phyloP scores from a whole-genome alignment of 1,139 yeast species.

The Sugiyamaella xylanicola region DNA sequence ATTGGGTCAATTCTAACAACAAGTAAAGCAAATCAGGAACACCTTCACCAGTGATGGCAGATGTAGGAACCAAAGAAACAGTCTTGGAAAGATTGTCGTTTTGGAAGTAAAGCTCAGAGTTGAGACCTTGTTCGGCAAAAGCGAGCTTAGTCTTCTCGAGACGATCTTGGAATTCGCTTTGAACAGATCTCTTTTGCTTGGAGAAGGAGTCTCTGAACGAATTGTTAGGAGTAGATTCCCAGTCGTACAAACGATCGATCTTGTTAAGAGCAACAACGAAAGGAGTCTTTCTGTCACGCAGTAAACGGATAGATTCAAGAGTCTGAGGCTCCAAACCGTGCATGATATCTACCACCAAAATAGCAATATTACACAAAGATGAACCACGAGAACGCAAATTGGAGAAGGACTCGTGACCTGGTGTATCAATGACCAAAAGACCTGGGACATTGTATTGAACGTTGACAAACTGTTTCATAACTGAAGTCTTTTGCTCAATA shows the following conservation, averaged over 20 bases:
- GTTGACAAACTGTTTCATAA: conserved; percentile 85
- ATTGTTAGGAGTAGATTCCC: conserved; percentile 88
- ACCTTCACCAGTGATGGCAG: conserved; percentile 99
- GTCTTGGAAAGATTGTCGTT: conserved; percentile 90
- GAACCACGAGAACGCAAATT: conserved; percentile 99
- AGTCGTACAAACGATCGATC: conserved; percentile 94
- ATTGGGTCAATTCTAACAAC: conserved; percentile 91
- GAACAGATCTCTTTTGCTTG: conserved; percentile 79
- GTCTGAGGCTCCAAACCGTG: conserved; percentile 99
- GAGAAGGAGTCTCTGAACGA: conserved; percentile 93
- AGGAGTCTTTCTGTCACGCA: conserved; percentile 97
- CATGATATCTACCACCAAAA: conserved; percentile 96
- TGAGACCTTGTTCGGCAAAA: conserved; percentile 96
- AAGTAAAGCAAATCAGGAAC: conserved; percentile 98
- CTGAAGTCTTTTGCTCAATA: conserved; percentile 85
- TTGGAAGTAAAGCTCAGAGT: conserved; percentile 93
- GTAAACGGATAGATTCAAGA: conserved; percentile 83
- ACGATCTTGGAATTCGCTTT: conserved; percentile 89
- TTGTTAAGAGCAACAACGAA: conserved; percentile 95
- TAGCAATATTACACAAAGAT: conserved; percentile 97
- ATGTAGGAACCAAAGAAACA: conserved; percentile 96
- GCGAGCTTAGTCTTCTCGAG: conserved; percentile 84
- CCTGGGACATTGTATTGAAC: conserved; percentile 92
- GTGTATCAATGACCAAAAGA: conserved; percentile 92
- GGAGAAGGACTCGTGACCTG: conserved; percentile 99